A percentile compares a stretch with the other conserved stretches of the same genome.
Conservation (phyloP, 2,329 filamentous ascomycete genomes). For the Coniochaeta ligniaria region DNA sequence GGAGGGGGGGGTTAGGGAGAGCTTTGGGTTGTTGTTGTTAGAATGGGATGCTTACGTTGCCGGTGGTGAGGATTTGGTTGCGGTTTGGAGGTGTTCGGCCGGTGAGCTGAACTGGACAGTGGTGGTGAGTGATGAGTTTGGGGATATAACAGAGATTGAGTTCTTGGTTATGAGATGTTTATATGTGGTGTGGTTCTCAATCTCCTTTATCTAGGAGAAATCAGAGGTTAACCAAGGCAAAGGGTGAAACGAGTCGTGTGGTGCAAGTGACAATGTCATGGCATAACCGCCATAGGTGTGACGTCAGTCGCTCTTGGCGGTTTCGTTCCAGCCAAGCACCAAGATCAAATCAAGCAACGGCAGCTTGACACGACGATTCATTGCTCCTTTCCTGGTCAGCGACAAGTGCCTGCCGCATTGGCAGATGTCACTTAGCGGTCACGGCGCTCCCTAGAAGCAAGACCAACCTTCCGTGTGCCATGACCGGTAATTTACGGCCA, state of each 20-base stretch:
- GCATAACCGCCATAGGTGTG: not conserved
- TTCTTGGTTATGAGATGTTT: not conserved
- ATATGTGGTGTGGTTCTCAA: not conserved
- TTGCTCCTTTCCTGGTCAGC: not conserved
- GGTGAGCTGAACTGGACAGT: not conserved
- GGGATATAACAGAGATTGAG: not conserved
- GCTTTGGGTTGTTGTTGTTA: not conserved
- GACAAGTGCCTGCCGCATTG: not conserved
- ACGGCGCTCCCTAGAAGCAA: not conserved
- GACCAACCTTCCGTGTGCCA: too few species aligned
- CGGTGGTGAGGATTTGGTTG: not conserved
- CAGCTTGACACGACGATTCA: too few species aligned
- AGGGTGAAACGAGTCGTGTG: not conserved
- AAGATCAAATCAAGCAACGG: not conserved
- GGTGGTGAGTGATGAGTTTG: not conserved
- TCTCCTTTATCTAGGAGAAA: not conserved
- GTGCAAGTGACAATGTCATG: not conserved
- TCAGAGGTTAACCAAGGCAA: not conserved
- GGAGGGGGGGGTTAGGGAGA: not conserved
- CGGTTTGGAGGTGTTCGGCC: not conserved
- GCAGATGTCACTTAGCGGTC: not conserved
- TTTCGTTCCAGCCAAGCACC: not conserved
- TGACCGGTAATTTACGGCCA: too few species aligned
- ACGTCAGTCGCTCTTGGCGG: slow-evolving; percentile 2
- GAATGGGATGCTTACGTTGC: not conserved